Evolutionary conservation across 2,329 filamentous ascomycete genomes (phyloP).

Genomic region (Alternaria rosae): DNA sequence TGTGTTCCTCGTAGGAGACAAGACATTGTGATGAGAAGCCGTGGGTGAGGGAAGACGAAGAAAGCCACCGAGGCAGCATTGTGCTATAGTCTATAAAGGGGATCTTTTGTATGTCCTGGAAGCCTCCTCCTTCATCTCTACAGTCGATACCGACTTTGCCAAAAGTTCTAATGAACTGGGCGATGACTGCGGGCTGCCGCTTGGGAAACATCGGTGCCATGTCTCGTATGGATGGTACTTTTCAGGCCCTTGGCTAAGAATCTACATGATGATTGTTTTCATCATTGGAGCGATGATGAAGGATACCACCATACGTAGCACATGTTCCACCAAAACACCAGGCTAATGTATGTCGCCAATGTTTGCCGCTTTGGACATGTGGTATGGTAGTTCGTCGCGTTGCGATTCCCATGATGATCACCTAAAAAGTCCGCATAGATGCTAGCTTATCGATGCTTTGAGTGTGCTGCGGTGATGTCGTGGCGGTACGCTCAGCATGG

Average conservation of each 20-base stretch:
- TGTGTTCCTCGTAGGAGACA: not conserved
- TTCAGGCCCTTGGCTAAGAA: not conserved
- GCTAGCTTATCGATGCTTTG: not conserved
- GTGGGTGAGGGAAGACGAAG: fast-evolving
- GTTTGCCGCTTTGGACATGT: not conserved
- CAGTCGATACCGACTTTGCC: not conserved
- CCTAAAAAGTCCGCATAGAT: not conserved
- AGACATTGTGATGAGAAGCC: not conserved
- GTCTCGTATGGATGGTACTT: not conserved
- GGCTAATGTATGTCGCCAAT: no score
- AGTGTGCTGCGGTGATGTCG: not conserved
- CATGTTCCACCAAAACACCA: no score
- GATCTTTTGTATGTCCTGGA: not conserved
- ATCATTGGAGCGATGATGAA: not conserved
- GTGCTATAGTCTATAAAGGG: not conserved
- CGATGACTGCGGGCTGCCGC: not conserved
- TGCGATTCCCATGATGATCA: fast-evolving
- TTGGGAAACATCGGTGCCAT: not conserved
- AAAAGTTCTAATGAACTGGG: not conserved
- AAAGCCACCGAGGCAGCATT: not conserved
- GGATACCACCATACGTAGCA: not conserved
- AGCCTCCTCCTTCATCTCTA: not conserved
- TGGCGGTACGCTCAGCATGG: fast-evolving
- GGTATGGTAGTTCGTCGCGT: not conserved
- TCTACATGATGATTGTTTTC: not conserved